Percentiles rank a stretch among this genome's conserved stretches.
Conservation (phyloP, 306 rosid genomes). For the Glycine latifolia region DNA sequence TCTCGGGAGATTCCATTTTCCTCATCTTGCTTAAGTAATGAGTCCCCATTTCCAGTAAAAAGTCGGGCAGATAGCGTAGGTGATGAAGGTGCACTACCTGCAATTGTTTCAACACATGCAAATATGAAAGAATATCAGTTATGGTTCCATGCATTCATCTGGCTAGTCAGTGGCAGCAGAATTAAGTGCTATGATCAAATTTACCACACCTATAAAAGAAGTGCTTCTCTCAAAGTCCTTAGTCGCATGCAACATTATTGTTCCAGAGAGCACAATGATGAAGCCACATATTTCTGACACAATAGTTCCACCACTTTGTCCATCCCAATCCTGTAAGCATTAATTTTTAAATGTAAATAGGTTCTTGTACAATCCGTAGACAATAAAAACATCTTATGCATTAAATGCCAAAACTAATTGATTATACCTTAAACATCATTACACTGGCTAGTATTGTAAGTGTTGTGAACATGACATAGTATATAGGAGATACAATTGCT, state of each 20-base stretch:
- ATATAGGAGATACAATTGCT: slow-evolving; percentile 85
- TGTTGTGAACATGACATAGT: slow-evolving; percentile 87
- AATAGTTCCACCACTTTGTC: slow-evolving; percentile 69
- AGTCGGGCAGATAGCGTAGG: slow-evolving; percentile 72
- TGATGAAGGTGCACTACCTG: slow-evolving; percentile 65
- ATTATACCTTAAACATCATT: slow-evolving; percentile 88
- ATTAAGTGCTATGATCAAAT: slow-evolving; percentile 21
- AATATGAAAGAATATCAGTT: slow-evolving; percentile 27
- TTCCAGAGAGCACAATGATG: slow-evolving; percentile 79
- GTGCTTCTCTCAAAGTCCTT: slow-evolving; percentile 80
- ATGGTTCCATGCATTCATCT: slow-evolving; percentile 21
- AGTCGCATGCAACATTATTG: slow-evolving; percentile 70
- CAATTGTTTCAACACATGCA: slow-evolving; percentile 39
- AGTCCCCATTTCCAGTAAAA: slow-evolving; percentile 67
- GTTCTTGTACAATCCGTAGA: slow-evolving; percentile 22
- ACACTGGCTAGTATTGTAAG: slow-evolving; percentile 84
- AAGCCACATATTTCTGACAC: slow-evolving; percentile 88
- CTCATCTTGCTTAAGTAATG: slow-evolving; percentile 59
- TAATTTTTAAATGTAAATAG: slow-evolving; percentile 36
- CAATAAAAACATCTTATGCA: slow-evolving; percentile 4
- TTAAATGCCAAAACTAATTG: slow-evolving; percentile 17
- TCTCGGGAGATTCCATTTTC: slow-evolving; percentile 56
- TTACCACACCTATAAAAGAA: slow-evolving; percentile 70
- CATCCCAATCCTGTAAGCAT: slow-evolving; percentile 82
- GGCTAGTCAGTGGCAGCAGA: slow-evolving; percentile 4